Evolutionary conservation across 2,329 filamentous ascomycete species (phyloP).

Genomic region (Apiospora saccharicola): DNA sequence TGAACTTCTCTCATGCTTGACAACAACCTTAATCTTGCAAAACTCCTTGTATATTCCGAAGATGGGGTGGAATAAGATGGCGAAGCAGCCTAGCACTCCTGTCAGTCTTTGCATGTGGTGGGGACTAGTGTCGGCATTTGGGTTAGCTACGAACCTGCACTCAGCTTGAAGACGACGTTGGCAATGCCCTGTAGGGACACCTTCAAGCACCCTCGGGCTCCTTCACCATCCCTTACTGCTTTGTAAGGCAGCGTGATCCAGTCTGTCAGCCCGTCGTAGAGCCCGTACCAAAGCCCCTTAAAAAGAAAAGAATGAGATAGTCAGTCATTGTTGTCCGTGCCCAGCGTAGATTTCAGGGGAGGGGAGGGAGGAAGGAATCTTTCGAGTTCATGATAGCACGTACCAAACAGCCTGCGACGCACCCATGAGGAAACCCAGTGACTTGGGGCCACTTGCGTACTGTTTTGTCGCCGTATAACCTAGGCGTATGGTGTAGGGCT

Average conservation of each 20-base stretch:
- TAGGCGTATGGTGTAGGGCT: not conserved
- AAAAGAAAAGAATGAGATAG: no score
- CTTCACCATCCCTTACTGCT: constrained; percentile 1
- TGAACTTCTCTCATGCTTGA: not conserved
- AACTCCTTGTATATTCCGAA: constrained; percentile 5
- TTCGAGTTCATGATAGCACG: not conserved
- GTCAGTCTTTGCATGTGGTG: not conserved
- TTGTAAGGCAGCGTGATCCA: not conserved
- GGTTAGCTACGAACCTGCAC: not conserved
- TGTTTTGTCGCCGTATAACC: constrained; percentile 2
- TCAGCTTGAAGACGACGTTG: not conserved
- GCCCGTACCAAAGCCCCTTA: not conserved
- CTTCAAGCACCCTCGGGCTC: not conserved
- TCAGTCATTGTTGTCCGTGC: not conserved
- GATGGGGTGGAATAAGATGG: not conserved
- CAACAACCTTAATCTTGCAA: not conserved
- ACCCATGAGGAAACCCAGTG: not conserved
- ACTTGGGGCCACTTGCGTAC: not conserved
- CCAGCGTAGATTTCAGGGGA: not conserved
- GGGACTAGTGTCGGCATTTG: not conserved
- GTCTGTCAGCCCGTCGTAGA: not conserved
- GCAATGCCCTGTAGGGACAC: not conserved
- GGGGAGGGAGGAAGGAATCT: not conserved
- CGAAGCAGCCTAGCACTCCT: not conserved
- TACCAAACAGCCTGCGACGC: not conserved